Percentiles rank a stretch among this genome's conserved stretches.
Evolutionary conservation across 371 early-diverging fungal genomes (phyloP).

Genomic region (Rhizopus delemar): DNA sequence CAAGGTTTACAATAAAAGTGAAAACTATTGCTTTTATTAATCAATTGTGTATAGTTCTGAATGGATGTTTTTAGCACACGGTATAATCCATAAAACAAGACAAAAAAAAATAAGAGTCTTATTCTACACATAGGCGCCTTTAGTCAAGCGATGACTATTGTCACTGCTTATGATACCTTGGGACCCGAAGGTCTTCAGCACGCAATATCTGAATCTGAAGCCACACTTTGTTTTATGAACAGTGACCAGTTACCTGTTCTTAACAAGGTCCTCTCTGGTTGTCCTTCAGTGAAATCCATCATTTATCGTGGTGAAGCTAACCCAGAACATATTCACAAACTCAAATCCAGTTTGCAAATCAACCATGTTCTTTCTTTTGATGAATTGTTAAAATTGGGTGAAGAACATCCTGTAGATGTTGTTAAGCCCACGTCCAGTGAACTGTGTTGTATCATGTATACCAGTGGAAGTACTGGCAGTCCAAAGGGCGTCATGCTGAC

Average conservation of each 20-base stretch:
- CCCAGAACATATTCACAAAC: constrained; percentile 9
- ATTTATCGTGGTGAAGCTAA: constrained; percentile 73
- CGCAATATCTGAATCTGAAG: constrained; percentile 67
- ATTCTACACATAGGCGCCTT: constrained; percentile 42
- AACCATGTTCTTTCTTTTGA: constrained; percentile 45
- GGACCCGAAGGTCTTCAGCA: constrained; percentile 72
- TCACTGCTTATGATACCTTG: constrained; percentile 84
- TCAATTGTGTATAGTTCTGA: constrained; percentile 29
- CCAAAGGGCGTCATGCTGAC: constrained; percentile 74
- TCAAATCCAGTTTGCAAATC: constrained; percentile 21
- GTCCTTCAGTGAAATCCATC: constrained; percentile 64
- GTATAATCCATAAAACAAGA: constrained; percentile 8
- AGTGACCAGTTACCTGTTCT: constrained; percentile 66
- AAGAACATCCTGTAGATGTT: constrained; percentile 57
- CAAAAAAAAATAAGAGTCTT: neutral
- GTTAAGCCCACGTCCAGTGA: constrained; percentile 61
- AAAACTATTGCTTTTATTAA: neutral
- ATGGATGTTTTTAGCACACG: constrained; percentile 50
- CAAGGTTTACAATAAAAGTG: constrained; percentile 56
- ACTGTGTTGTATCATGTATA: constrained; percentile 82
- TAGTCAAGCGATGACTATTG: constrained; percentile 65
- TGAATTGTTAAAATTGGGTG: constrained; percentile 65
- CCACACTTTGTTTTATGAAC: constrained; percentile 65
- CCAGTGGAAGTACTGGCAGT: constrained; percentile 82
- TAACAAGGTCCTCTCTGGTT: constrained; percentile 43